Conservation (phyloP, 75 land plant species). For the Pinus taeda region DNA sequence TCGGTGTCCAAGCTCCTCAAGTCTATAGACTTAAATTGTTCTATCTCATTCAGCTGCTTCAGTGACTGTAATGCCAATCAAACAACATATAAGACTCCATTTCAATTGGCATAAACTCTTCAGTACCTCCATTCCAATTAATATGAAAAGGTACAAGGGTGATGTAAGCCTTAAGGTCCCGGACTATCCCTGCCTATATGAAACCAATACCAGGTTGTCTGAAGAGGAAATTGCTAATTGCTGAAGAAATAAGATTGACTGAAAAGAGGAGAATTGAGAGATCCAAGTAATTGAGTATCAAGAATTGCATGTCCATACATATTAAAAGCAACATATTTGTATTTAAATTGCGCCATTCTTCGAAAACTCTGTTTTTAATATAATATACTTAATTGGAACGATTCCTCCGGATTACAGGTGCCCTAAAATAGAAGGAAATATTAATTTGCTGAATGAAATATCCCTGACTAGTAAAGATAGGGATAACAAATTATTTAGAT, state of each 20-base stretch:
- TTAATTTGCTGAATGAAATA: neutral
- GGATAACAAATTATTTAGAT: neutral
- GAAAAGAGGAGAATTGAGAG: too few species aligned
- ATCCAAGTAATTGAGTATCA: too few species aligned
- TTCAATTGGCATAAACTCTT: too few species aligned
- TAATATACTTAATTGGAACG: neutral
- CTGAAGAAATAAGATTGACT: neutral
- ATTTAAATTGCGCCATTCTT: neutral
- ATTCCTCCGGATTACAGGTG: neutral
- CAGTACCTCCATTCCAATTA: too few species aligned
- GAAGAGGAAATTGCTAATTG: neutral
- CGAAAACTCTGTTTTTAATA: neutral
- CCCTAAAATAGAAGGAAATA: neutral
- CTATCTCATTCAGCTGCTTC: slow-evolving; percentile 31
- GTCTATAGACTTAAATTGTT: slow-evolving; percentile 45
- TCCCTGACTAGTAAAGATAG: slow-evolving; percentile 5
- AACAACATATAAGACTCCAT: neutral
- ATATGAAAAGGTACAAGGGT: neutral
- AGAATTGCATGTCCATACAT: too few species aligned
- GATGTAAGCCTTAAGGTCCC: neutral
- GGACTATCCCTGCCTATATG: neutral
- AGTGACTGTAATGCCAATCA: slow-evolving; percentile 17
- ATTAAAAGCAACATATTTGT: neutral
- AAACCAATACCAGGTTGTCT: neutral
- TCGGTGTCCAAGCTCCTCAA: slow-evolving; percentile 27